Base-by-base conservation (phyloP, 345 rosid genomes). In the Lepidium didymum region DNA sequence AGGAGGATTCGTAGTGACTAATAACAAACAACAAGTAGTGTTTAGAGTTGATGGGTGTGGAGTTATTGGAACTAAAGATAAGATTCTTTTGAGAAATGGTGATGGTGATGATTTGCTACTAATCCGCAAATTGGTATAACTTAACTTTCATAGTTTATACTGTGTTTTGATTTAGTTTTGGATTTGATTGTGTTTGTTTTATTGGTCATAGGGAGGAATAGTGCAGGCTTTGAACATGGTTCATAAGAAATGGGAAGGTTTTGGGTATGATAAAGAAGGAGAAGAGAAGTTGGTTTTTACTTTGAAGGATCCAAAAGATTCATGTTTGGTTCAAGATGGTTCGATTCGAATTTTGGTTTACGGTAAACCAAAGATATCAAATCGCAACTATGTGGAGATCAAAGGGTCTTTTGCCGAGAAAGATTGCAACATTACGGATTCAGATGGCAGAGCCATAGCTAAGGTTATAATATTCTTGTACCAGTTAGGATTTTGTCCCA, bases 11-110 rank as follows among this genome's bases (percentile, higher is more conserved):
- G 91, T 92, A 50, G 96, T 87, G 40, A 87, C 85, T 0, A 80
- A 92, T 74, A 80, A 79, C 65, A 65, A 69, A 75, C 90, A 88
- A 56, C 77, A 65, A 37, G 83, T 75, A 72, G 79, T 89, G 54
- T 89, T 92, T 77, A 79, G 79, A 40, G 92, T 87, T 12, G 95
- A 87, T 34, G 96, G 98, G 10, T 92, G 96, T n/a, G 90, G 87
- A 18, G 82, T 85, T 69, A 76, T 81, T 10, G 98, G 96, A 27
- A 64, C 77, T 10, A 75, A 75, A 68, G 96, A 83, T 9, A 79
- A 87, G 69, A 62, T 90, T 4, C 53, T 83, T 10, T 53, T 92
- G 4, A 79, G 79, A 41, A 87, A 84, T 53, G 70, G 59, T 40
- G 62, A 80, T 41, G 92, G 91, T 23, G 81, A 75, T 10, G 57